These are phyloP conservation scores for Fusarium graminum DNA, from an alignment of 2,329 filamentous ascomycete species.

Conservation along the genomic window DNA sequence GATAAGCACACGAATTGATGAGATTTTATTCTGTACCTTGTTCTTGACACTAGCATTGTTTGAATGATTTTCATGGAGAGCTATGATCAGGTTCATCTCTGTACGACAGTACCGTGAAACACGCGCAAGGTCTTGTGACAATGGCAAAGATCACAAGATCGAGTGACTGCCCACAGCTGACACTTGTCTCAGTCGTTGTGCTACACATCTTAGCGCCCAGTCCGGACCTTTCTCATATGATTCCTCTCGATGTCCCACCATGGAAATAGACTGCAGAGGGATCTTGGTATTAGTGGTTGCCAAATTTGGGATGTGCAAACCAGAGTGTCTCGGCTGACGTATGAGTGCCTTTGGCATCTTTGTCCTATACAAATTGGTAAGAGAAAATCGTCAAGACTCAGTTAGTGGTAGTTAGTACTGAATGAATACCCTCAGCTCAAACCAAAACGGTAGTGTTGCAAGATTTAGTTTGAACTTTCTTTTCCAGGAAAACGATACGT, in stretches of 20 bases:
- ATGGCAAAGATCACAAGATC: background rate
- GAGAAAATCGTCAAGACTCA: too few species aligned
- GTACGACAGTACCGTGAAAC: background rate
- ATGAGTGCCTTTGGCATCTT: too few species aligned
- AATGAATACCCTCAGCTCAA: background rate
- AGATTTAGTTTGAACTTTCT: background rate
- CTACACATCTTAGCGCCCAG: background rate
- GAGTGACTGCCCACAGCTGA: background rate
- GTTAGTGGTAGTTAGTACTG: too few species aligned
- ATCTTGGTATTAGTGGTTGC: too few species aligned
- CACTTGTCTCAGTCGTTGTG: background rate
- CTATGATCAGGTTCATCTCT: too few species aligned
- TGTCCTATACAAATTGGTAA: too few species aligned
- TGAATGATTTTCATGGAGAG: accelerated
- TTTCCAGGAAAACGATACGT: too few species aligned
- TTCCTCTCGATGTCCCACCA: too few species aligned
- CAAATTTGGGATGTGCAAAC: too few species aligned
- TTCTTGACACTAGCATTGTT: background rate
- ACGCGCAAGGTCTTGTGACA: background rate
- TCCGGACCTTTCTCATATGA: too few species aligned
- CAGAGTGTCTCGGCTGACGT: too few species aligned
- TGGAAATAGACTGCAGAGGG: too few species aligned
- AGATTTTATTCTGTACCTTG: background rate
- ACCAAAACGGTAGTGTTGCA: background rate
- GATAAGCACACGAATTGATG: background rate